Evolutionary conservation across 176 grass and related monocot species (phyloP).

Genomic region (Carex littledalei): DNA sequence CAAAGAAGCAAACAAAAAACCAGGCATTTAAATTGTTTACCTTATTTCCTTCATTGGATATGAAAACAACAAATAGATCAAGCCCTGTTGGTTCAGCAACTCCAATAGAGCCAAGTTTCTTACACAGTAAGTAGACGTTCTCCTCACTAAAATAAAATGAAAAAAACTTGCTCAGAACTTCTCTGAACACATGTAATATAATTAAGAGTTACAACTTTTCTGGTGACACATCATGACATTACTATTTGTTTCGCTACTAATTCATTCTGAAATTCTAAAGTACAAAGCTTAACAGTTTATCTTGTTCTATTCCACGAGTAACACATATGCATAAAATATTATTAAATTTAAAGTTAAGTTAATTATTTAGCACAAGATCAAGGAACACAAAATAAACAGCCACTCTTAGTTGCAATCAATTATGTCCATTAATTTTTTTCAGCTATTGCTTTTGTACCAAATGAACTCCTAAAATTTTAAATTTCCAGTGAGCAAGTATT

Average conservation of each 20-base stretch:
- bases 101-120: conserved; percentile 51
- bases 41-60: conserved; percentile 75
- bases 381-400: not conserved
- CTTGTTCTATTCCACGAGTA: not conserved
- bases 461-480: not conserved
- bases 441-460: not conserved
- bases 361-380: not conserved
- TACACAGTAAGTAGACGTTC: conserved; percentile 84
- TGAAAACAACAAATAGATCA: conserved; percentile 80
- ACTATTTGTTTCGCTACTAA: not conserved
- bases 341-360: not conserved
- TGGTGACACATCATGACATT: not conserved
- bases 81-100: conserved; percentile 40
- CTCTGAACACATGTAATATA: not conserved
- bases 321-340: not conserved
- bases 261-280: not conserved
- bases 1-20: not conserved
- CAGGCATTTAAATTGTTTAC: conserved; percentile 15
- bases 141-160: conserved; percentile 48
- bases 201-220: not conserved
- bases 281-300: not conserved
- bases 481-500: not conserved
- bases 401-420: not conserved
- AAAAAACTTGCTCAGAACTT: not conserved
- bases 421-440: not conserved